Conservation (phyloP, 2,329 filamentous ascomycete genomes). For the Furcasterigmium furcatum region DNA sequence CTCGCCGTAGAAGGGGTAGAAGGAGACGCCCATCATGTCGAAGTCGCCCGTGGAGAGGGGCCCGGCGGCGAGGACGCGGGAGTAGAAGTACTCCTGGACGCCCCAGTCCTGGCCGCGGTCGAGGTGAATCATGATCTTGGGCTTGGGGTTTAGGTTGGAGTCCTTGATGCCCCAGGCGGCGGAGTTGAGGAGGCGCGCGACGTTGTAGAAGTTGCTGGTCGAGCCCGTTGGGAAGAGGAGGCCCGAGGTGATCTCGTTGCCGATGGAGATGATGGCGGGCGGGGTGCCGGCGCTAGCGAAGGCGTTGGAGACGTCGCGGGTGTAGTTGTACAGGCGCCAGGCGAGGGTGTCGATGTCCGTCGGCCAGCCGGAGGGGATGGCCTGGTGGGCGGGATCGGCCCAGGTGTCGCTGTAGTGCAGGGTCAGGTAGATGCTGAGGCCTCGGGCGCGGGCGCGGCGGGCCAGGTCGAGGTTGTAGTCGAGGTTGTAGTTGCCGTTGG, state of each 20-base stretch:
- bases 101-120: slow-evolving; percentile 74
- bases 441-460: slow-evolving; percentile 59
- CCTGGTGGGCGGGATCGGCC: slow-evolving; percentile 65
- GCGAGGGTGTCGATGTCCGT: slow-evolving; percentile 54
- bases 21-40: slow-evolving; percentile 70
- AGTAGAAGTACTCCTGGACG: slow-evolving; percentile 65
- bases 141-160: slow-evolving; percentile 50
- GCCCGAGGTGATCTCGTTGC: slow-evolving; percentile 69
- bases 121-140: slow-evolving; percentile 71
- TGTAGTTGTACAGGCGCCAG: slow-evolving; percentile 68
- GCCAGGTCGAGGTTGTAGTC: slow-evolving; percentile 69
- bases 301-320: slow-evolving; percentile 54
- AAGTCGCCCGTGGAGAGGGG: slow-evolving; percentile 52
- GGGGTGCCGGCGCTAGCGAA: slow-evolving; percentile 54
- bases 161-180: slow-evolving; percentile 64
- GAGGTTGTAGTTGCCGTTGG: slow-evolving; percentile 63
- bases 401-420: slow-evolving; percentile 68
- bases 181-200: slow-evolving; percentile 61
- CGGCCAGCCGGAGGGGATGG: slow-evolving; percentile 62
- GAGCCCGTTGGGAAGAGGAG: slow-evolving; percentile 64
- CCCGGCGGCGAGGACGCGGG: slow-evolving; percentile 48
- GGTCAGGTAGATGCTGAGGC: slow-evolving; percentile 58
- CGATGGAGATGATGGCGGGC: slow-evolving; percentile 64
- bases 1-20: slow-evolving; percentile 68
- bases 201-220: slow-evolving; percentile 52